Percentiles rank a stretch among this genome's conserved stretches.
phyloP scores from a whole-genome alignment of 2,329 filamentous ascomycete genomes.

The Shiraia sp. region DNA sequence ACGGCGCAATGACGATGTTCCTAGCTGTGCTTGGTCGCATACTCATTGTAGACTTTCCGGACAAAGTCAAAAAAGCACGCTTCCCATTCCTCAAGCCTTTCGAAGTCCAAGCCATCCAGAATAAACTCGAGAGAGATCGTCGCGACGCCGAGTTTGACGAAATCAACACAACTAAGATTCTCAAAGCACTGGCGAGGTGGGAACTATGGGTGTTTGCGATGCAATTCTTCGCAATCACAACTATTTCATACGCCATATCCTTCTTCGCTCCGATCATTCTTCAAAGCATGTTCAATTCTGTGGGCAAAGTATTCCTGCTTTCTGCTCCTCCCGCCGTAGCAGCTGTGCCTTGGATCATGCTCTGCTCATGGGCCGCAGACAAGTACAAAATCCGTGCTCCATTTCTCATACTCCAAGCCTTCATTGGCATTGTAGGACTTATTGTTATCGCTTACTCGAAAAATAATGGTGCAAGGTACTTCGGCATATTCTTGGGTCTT shows the following conservation, averaged over 20 bases:
- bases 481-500: constrained; percentile 52
- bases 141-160: constrained; percentile 19
- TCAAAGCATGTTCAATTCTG: constrained; percentile 24
- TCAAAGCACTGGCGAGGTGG: constrained; percentile 14
- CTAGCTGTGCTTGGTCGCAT: constrained; percentile 26
- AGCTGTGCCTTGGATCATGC: constrained; percentile 24
- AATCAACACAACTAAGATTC: constrained; percentile 16
- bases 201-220: constrained; percentile 22
- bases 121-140: constrained; percentile 21
- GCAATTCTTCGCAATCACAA: constrained; percentile 19
- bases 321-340: constrained; percentile 29
- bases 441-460: constrained; percentile 49
- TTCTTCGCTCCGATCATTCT: constrained; percentile 32
- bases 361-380: constrained; percentile 26
- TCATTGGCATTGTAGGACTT: constrained; percentile 52
- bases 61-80: constrained; percentile 26
- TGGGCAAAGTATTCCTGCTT: constrained; percentile 24
- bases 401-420: constrained; percentile 23
- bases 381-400: constrained; percentile 21
- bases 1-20: constrained; percentile 20
- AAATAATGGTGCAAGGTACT: constrained; percentile 48
- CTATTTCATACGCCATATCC: constrained; percentile 20
- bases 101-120: constrained; percentile 17
- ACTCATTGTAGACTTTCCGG: constrained; percentile 36
- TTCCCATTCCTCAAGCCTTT: constrained; percentile 20